phyloP scores from a whole-genome alignment of 495 filamentous ascomycete genomes.

The Hyaloscypha variabilis region DNA sequence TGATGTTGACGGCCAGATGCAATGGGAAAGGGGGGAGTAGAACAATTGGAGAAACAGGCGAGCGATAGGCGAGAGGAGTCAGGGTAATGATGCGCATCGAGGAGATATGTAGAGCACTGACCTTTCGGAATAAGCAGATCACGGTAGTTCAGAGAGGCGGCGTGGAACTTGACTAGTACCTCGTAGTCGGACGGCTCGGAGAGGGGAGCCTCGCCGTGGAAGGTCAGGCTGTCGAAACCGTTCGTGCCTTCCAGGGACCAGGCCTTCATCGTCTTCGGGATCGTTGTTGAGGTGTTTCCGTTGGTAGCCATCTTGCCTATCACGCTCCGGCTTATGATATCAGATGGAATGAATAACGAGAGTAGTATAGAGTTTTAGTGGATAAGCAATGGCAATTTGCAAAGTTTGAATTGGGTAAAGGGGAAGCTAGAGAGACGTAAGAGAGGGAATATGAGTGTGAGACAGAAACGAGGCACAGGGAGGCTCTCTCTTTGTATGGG shows the following conservation, averaged over 20 bases:
- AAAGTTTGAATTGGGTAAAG: background rate
- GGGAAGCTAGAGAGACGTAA: background rate
- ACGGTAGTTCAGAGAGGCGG: slow-evolving; percentile 80
- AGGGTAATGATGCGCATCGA: background rate
- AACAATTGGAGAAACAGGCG: background rate
- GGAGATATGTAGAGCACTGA: slow-evolving; percentile 24
- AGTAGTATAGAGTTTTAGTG: background rate
- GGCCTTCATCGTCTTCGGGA: slow-evolving; percentile 26
- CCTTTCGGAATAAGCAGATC: slow-evolving; percentile 75
- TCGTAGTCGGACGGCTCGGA: slow-evolving; percentile 63
- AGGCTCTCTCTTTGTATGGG: background rate
- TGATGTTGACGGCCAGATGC: too few relatives aligned
- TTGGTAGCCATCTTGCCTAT: background rate
- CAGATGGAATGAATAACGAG: background rate
- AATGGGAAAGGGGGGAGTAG: background rate
- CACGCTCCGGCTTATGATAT: background rate
- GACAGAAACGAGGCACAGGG: slow-evolving; percentile 1
- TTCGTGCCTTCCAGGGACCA: slow-evolving; percentile 28
- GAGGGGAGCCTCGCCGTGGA: slow-evolving; percentile 38
- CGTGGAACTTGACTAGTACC: slow-evolving; percentile 67
- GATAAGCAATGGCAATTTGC: too few relatives aligned
- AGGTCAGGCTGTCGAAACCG: slow-evolving; percentile 32
- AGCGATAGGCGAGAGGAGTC: background rate
- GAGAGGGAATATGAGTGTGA: background rate
- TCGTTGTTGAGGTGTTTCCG: slow-evolving; percentile 7